Evolutionary conservation across 2,329 filamentous ascomycete genomes (phyloP).

Genomic region (Hypoxylon rubiginosum): DNA sequence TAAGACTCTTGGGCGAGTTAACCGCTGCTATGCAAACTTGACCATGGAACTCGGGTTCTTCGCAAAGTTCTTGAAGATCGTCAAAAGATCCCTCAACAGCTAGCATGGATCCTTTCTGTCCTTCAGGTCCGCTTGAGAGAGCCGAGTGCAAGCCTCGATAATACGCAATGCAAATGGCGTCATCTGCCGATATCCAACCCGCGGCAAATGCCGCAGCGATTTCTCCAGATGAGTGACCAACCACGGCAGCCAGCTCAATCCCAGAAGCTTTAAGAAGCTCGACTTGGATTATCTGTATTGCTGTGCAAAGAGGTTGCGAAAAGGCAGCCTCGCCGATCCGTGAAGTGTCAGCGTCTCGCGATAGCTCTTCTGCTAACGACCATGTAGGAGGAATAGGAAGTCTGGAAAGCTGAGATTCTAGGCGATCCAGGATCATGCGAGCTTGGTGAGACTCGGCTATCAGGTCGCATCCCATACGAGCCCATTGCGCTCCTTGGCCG

Average conservation of each 20-base stretch:
- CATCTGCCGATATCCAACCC: conserved; percentile 35
- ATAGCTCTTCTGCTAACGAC: conserved; percentile 35
- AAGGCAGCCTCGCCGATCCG: conserved; percentile 10
- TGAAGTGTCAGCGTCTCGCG: too few species aligned
- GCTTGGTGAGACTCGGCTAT: too few species aligned
- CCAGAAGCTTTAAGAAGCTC: conserved; percentile 48
- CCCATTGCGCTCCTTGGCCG: conserved; percentile 53
- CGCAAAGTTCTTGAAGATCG: conserved; percentile 32
- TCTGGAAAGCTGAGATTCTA: too few species aligned
- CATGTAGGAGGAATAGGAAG: too few species aligned
- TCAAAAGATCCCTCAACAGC: conserved; percentile 54
- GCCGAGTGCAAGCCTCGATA: conserved; percentile 52
- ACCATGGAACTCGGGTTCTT: conserved; percentile 17
- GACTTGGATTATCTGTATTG: conserved; percentile 56
- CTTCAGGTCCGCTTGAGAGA: conserved; percentile 8
- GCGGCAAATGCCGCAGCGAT: conserved; percentile 46
- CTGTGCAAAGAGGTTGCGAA: too few species aligned
- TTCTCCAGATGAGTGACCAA: conserved; percentile 50
- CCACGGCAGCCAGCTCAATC: conserved; percentile 44
- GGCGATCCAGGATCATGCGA: too few species aligned
- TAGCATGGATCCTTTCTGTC: conserved; percentile 57
- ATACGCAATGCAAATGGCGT: conserved; percentile 52
- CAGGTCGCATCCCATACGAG: too few species aligned
- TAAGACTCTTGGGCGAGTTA: conserved; percentile 32
- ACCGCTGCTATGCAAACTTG: conserved; percentile 36